Evolutionary conservation across 2,329 filamentous ascomycete species (phyloP).

Genomic region (Paraphoma sp.): DNA sequence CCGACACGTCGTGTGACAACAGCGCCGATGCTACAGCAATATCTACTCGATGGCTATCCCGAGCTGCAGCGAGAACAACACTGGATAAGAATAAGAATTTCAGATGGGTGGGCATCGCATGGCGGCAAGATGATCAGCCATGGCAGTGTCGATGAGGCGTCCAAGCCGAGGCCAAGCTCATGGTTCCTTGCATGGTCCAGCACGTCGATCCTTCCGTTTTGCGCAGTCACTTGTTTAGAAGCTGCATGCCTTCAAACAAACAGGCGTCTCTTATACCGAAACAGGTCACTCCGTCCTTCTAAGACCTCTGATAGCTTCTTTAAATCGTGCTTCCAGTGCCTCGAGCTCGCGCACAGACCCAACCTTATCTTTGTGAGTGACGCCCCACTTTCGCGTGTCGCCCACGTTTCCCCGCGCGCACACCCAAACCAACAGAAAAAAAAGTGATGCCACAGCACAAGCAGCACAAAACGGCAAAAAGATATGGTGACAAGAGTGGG

Average conservation of each 20-base stretch:
- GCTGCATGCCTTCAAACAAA: neutral
- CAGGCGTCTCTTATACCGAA: neutral
- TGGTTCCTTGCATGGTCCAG: neutral
- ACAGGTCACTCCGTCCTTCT: neutral
- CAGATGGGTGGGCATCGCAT: slow-evolving; percentile 5
- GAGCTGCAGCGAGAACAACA: neutral
- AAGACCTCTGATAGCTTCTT: neutral
- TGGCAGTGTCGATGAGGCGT: slow-evolving; percentile 13
- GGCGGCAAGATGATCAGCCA: slow-evolving; percentile 16
- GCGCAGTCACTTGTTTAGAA: too few species aligned
- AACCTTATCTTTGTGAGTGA: neutral
- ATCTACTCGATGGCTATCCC: neutral
- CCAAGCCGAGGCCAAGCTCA: slow-evolving; percentile 23
- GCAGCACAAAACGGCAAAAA: slow-evolving; percentile 18
- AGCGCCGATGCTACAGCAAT: too few species aligned
- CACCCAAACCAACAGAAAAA: slow-evolving; percentile 1
- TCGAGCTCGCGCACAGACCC: slow-evolving; percentile 4
- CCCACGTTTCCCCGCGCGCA: neutral
- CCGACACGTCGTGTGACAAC: too few species aligned
- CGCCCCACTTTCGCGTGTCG: slow-evolving; percentile 6
- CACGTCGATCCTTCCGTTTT: too few species aligned
- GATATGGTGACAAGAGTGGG: slow-evolving; percentile 44
- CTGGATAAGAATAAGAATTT: slow-evolving; percentile 6
- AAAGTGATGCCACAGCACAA: slow-evolving; percentile 3
- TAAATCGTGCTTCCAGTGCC: neutral